Evolutionary conservation across 805 yeast genomes (phyloP), one percentile per base, ranked within the genome.

Genomic region (Ogataea ganodermae): DNA sequence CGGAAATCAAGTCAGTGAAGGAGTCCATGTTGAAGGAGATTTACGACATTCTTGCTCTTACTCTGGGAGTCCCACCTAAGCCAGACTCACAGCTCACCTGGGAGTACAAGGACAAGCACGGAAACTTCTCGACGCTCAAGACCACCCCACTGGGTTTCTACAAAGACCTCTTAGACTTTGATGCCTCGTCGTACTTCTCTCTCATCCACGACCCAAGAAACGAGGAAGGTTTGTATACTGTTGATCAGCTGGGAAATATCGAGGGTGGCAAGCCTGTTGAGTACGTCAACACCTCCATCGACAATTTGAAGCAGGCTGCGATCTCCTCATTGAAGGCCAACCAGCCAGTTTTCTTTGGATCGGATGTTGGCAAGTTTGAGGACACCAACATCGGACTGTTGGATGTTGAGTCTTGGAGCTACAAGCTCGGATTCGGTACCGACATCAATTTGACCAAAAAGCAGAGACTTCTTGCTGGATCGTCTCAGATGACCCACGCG

Each of bases 191-290:
- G 45, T 66, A 74, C 49, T 86, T 88, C 46, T 87, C 95, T 1
- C 70, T 89, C 58, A 79, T 89, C 56, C 75, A 89, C 64, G 96
- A 89, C 63, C 96, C 96, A 46, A 80, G 96, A 74, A 85, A 89
- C 62, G 73, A 72, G 30, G 79, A 83, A 57, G 73, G 79, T 50
- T 73, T 86, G 49, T 83, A 85, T 61, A 83, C 86, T 28, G 89
- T 89, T 47, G 92, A 86, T 59, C 78, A 84, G 48, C 74, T 89
- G 60, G 89, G 88, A 60, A 89, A 89, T 61, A 80, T 89, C 45
- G 75, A 77, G 49, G 88, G 83, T 31, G 91, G 89, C 10, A 81
- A 82, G 59, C 83, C 81, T 35, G 85, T 88, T 31, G 79, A 80
- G 51, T 89, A 89, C 63, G 79, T 89, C 58, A 89, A 89, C 63